Evolutionary conservation across 331 rosid species (phyloP).

Genomic region (Pyracantha coccinea): DNA sequence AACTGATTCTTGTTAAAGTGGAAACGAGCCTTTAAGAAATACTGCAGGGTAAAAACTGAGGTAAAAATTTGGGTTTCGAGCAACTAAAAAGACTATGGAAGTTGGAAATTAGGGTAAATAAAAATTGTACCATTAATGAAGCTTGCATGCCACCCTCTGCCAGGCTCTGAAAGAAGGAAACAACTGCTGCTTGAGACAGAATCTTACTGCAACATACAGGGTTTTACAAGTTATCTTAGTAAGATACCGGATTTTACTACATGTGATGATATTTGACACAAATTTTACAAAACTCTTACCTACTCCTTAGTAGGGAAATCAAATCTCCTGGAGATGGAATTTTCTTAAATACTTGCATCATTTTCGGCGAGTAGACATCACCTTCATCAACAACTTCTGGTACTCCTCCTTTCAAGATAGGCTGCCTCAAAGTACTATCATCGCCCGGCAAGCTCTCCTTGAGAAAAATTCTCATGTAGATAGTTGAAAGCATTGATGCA

Average conservation of each 20-base stretch:
- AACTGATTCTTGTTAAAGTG: conserved; percentile 67
- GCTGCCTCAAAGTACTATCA: conserved; percentile 31
- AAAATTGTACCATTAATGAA: conserved; percentile 47
- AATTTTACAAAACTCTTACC: conserved; percentile 30
- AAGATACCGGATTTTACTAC: neutral
- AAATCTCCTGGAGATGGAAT: conserved; percentile 42
- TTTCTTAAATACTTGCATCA: conserved; percentile 28
- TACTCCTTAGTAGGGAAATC: conserved; percentile 40
- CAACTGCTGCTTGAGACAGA: conserved; percentile 62
- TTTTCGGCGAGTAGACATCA: conserved; percentile 7
- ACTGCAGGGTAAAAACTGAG: conserved; percentile 41
- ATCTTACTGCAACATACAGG: conserved; percentile 45
- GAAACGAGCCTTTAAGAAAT: conserved; percentile 79
- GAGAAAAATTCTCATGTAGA: conserved; percentile 84
- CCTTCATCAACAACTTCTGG: conserved; percentile 7
- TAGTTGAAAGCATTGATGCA: conserved; percentile 38
- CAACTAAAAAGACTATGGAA: neutral
- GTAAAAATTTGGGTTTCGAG: neutral
- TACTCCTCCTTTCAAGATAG: conserved; percentile 44
- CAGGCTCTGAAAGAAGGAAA: conserved; percentile 64
- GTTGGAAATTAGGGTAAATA: neutral
- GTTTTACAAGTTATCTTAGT: neutral
- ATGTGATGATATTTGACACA: neutral
- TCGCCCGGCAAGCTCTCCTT: conserved; percentile 41
- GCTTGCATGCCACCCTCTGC: conserved; percentile 68